Percentiles rank a stretch among this genome's conserved stretches.
phyloP scores from a whole-genome alignment of 2,329 filamentous ascomycete species.

The Pseudogymnoascus sp. region DNA sequence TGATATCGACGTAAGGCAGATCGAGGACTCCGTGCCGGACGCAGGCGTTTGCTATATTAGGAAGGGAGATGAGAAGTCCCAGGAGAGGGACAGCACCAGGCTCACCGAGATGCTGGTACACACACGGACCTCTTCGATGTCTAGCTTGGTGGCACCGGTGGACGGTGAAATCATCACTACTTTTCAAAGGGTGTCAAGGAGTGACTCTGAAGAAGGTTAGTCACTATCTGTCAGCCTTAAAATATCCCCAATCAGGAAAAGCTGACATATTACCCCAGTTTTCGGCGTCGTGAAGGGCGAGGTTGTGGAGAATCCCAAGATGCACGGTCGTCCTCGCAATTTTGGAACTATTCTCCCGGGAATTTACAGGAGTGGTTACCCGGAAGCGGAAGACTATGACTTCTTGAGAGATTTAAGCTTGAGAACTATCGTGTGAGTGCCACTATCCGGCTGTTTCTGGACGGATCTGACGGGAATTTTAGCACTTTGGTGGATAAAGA shows the following conservation, averaged over 20 bases:
- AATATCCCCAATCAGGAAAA: background rate
- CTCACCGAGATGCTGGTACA: background rate
- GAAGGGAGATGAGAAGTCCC: constrained; percentile 1
- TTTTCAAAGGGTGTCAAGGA: background rate
- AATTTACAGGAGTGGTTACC: constrained; percentile 78
- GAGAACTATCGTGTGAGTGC: constrained; percentile 67
- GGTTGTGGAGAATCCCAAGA: constrained; percentile 13
- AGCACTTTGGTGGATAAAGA: constrained; percentile 59
- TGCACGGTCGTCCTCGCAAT: constrained; percentile 47
- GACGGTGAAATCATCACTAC: constrained; percentile 1
- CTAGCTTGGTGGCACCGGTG: background rate
- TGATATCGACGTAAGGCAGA: constrained; percentile 9
- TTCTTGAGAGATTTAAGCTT: constrained; percentile 61
- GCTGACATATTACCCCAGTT: background rate
- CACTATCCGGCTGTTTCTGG: background rate
- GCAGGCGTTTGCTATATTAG: background rate
- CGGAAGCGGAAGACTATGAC: constrained; percentile 57
- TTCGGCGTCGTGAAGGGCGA: constrained; percentile 2
- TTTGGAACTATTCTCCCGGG: constrained; percentile 67
- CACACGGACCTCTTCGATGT: background rate
- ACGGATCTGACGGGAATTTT: constrained; percentile 11
- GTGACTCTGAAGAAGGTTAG: constrained; percentile 7
- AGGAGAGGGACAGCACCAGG: background rate
- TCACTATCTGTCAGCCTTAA: background rate
- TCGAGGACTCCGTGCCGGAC: background rate